These are phyloP conservation scores for Acephala macrosclerotiorum DNA, from an alignment of 2,329 filamentous ascomycete species.

Conservation along the genomic window DNA sequence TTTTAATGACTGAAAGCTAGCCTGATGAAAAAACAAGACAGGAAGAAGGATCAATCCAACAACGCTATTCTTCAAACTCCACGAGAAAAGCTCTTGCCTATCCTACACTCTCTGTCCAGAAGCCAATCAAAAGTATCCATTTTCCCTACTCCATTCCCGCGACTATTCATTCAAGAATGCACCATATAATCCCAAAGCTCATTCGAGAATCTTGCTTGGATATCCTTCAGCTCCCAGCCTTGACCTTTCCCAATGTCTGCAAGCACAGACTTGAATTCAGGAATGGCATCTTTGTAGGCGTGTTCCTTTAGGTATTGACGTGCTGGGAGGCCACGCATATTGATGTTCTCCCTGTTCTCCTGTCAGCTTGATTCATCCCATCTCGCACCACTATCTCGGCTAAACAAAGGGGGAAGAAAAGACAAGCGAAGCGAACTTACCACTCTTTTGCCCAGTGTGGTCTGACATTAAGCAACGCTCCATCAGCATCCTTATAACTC, in stretches of 20 bases:
- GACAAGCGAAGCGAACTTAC: slow-evolving; percentile 33
- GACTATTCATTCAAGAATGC: slow-evolving; percentile 24
- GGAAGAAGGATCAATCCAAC: not conserved
- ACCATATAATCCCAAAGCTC: slow-evolving; percentile 47
- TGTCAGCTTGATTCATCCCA: slow-evolving; percentile 4
- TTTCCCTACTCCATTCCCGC: not conserved
- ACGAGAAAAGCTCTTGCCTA: not conserved
- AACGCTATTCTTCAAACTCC: too few relatives aligned
- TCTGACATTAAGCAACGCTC: slow-evolving; percentile 44
- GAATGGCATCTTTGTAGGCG: slow-evolving; percentile 49
- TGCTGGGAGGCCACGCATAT: slow-evolving; percentile 43
- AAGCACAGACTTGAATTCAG: slow-evolving; percentile 46
- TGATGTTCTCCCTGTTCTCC: slow-evolving; percentile 37
- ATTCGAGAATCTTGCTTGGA: slow-evolving; percentile 51
- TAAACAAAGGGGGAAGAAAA: slow-evolving; percentile 5
- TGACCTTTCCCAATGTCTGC: slow-evolving; percentile 48
- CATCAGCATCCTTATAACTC: slow-evolving; percentile 44
- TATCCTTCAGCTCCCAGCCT: slow-evolving; percentile 49
- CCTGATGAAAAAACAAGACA: not conserved
- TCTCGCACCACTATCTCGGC: not conserved
- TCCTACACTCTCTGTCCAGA: not conserved
- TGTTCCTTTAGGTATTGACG: slow-evolving; percentile 46
- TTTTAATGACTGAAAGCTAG: too few relatives aligned
- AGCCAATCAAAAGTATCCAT: not conserved
- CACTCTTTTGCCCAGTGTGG: slow-evolving; percentile 58